Base-by-base conservation (phyloP, 176 grass and related monocot genomes). In the Themeda triandra region DNA sequence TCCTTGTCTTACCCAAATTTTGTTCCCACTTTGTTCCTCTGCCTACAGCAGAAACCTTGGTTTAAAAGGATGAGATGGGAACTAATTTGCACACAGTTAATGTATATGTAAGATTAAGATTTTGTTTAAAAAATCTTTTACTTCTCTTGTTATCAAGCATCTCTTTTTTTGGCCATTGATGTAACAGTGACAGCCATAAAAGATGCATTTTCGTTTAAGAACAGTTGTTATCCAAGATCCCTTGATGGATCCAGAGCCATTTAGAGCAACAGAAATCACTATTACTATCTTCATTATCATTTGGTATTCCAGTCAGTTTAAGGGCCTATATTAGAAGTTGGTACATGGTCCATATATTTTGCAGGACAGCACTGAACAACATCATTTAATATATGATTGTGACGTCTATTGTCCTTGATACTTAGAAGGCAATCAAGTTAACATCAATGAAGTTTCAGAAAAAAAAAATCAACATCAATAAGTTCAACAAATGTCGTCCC, bases 101-200 rank as follows among this genome's bases (percentile, higher is more conserved):
- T 2, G 14, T 77, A 44, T 41, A 36, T 39, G 31, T 65, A 49
- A 65, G 32, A 64, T 87, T 67, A 45, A 44, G 36, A 36, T 77
- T 82, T 49, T 29, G 19, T 23, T 60, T 15, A 19, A 37, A 56
- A n/a, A 56, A 23, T 23, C 2, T 66, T 25, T 25, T 23, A 42
- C 42, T 44, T 66, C 12, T 78, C 49, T 17, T 68, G 33, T 54
- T 64, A 49, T 60, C 74, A 69, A 29, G 63, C 28, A 73, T 62
- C 42, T 10, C 30, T 19, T 56, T 78, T n/a, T 66, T 67, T 83
- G 67, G 25, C 37, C 15, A 12, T 66, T 60, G 45, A 90, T 79
- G 59, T 62, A 67, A 83, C 15, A 19, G 67, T 60, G 73, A 83
- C 23, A 19, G 59, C 73, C 75, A 79, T 68, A 86, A 83, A 79